Evolutionary conservation across 192 early-diverging fungal genomes (phyloP), one percentile per base, ranked within the genome.

Genomic region (Coemansia reversa): DNA sequence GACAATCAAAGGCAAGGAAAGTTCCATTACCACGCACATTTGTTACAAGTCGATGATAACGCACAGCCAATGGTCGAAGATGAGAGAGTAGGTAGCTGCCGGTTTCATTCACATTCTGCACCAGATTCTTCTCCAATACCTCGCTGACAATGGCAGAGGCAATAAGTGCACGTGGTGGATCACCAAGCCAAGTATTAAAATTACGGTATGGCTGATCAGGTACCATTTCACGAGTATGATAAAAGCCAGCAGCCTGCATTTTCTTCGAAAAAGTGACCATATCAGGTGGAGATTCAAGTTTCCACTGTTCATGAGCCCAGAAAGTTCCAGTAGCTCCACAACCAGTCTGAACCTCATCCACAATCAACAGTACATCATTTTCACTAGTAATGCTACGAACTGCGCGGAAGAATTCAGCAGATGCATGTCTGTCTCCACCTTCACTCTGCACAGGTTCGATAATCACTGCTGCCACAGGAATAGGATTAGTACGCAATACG

Each of bases 271-370:
- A 91, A 0, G 89, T 91, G 9, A 91, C 89, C 66, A 89, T 86
- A 60, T 91, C 89, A 9, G 89, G 89, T 54, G 88, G 83, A 24
- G 71, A 79, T 27, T 76, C 75, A 53, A 91, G 69, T 7, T 70
- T 63, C 89, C 89, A 91, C n/a, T 85, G 81, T 61, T 88, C 87
- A 67, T 91, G 89, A 2, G 88, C 89, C 89, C 89, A 91, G 68
- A 91, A 91, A 2, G 83, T 75, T 50, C 89, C 89, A 0, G 89
- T 88, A 20, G 87, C 84, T 8, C 85, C 89, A 23, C 88, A 88
- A 58, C 89, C 89, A 1, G 89, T 91, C 62, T 91, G 89, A 45
- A 91, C 89, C 62, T 91, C 89, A 57, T 91, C 89, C n/a, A 91
- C 89, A 62, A 91, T 91, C 64, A 91, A 82, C 29, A 89, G 67